Evolutionary conservation across 768 basidiomycete genomes (phyloP).

Genomic region (Suillus tomentosus): DNA sequence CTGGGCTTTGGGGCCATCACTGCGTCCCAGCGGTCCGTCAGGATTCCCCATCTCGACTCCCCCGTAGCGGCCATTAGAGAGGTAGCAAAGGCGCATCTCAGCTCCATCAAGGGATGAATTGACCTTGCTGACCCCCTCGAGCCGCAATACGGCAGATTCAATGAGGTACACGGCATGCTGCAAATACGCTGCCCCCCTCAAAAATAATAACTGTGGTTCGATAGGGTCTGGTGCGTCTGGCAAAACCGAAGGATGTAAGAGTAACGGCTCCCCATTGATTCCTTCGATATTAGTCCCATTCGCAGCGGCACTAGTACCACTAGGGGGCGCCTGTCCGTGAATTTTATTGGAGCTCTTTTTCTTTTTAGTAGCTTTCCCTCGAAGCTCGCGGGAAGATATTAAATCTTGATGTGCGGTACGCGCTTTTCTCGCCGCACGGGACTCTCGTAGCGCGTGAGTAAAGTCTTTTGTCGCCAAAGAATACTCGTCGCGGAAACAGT

Average conservation of each 20-base stretch:
- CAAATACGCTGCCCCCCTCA: slow-evolving; percentile 81
- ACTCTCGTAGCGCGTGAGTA: slow-evolving; percentile 77
- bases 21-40: slow-evolving; percentile 71
- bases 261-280: slow-evolving; percentile 49
- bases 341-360: slow-evolving; percentile 50
- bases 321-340: slow-evolving; percentile 68
- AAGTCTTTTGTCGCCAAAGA: slow-evolving; percentile 74
- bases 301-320: slow-evolving; percentile 55
- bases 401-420: slow-evolving; percentile 54
- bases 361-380: slow-evolving; percentile 53
- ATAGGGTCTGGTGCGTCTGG: slow-evolving; percentile 85
- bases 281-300: slow-evolving; percentile 47
- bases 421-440: slow-evolving; percentile 69
- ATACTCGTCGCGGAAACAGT: slow-evolving; percentile 87
- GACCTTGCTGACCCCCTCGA: slow-evolving; percentile 69
- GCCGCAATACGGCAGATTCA: slow-evolving; percentile 66
- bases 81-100: slow-evolving; percentile 75
- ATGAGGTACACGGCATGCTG: slow-evolving; percentile 78
- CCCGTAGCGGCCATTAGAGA: slow-evolving; percentile 78
- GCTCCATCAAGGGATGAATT: slow-evolving; percentile 60
- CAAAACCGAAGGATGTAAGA: slow-evolving; percentile 71
- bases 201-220: slow-evolving; percentile 81
- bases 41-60: slow-evolving; percentile 84
- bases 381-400: slow-evolving; percentile 36
- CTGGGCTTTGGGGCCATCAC: slow-evolving; percentile 55